Evolutionary conservation across 2,329 filamentous ascomycete species (phyloP), one percentile per base, ranked within the genome.

Genomic region (Coleophoma crateriformis): DNA sequence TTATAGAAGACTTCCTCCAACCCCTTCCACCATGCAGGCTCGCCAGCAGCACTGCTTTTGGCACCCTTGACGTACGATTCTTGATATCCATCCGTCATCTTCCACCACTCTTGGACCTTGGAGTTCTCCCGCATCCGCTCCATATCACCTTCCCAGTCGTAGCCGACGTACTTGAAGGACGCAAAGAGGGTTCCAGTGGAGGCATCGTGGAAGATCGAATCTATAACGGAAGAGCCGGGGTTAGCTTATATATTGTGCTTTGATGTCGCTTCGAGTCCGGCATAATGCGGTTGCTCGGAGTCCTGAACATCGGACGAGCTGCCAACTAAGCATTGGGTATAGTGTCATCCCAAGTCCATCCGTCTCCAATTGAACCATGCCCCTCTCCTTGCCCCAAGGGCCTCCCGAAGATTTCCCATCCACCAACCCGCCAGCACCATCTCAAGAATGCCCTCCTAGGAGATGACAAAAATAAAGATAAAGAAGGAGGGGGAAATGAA

Each of bases 101-200:
- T 72, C 87, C 87, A 92, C 88, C 88, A 92, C 65, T 87, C 82
- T 49, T 81, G 77, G 33, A 91, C 85, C 61, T 84, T 84, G 1
- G 80, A 77, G 58, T 90, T 89, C 50, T 80, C 81, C 1, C 77
- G 75, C 87, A 91, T 90, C 53, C 73, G 76, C 66, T 80, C 77
- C 88, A 92, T 91, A 62, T 92, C 88, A 10, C 74, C 83, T 2
- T 79, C 82, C 52, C 80, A 90, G 55, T 88, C 78, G 52, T 78
- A 78, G 0, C 88, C 88, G n/a, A 86, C 73, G 60, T 91, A 92
- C 65, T 88, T 90, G 73, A 90, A 89, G 20, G 73, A 82, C 0
- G 85, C 85, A 63, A 91, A 91, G 1, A 92, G 74, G 39, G 84
- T 83, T 48, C 78, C 70, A 0, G 77, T 76, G 5, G 65, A 68